Conservation (phyloP, 2,329 filamentous ascomycete species). For the Aspergillus sp. region DNA sequence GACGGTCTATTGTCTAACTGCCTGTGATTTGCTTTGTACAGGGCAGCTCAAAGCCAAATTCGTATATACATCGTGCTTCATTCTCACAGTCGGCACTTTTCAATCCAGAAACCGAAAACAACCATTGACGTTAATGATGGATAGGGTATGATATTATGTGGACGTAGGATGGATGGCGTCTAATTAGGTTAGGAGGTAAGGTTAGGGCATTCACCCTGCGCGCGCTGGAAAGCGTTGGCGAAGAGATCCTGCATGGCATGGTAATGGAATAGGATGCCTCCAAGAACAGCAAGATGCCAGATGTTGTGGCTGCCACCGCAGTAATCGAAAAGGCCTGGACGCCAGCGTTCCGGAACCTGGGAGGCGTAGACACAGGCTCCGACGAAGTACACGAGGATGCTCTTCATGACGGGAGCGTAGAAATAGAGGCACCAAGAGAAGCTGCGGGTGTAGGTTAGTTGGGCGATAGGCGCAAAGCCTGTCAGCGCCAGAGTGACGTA, state of each 20-base stretch:
- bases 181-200: slow-evolving; percentile 22
- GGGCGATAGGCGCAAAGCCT: slow-evolving; percentile 83
- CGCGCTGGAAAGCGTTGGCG: slow-evolving; percentile 69
- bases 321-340: slow-evolving; percentile 91
- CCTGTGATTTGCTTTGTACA: slow-evolving; percentile 1
- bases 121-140: background rate
- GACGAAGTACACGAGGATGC: slow-evolving; percentile 77
- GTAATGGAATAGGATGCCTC: slow-evolving; percentile 97
- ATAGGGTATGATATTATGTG: background rate
- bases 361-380: slow-evolving; percentile 88
- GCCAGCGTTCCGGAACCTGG: slow-evolving; percentile 91
- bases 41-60: background rate
- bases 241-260: slow-evolving; percentile 96
- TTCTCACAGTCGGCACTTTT: background rate
- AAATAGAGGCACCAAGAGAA: slow-evolving; percentile 81
- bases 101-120: background rate
- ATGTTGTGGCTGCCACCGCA: slow-evolving; percentile 94
- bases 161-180: background rate
- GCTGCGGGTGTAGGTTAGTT: slow-evolving; percentile 77
- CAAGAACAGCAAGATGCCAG: slow-evolving; percentile 92
- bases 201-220: slow-evolving; percentile 50
- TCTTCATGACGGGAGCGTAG: slow-evolving; percentile 84
- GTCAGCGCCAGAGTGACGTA: slow-evolving; percentile 85
- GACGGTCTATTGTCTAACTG: slow-evolving; percentile 2
- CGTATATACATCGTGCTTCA: slow-evolving; percentile 5